Percentiles rank a stretch among this genome's conserved stretches.
phyloP scores from a whole-genome alignment of 805 yeast species.

The Suhomyces faveliae region DNA sequence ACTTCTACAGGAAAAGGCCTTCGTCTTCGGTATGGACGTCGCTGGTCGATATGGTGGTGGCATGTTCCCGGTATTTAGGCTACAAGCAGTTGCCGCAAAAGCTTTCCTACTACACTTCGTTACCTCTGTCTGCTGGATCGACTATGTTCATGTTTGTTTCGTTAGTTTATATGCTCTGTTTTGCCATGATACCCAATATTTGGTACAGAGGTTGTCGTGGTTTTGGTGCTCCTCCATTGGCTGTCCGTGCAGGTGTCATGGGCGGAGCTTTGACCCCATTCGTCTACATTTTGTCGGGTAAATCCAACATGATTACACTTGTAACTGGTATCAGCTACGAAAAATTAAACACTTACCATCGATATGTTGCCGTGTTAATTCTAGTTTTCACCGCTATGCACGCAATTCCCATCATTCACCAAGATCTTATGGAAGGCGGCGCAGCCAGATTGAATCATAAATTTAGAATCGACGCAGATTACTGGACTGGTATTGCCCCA shows the following conservation, averaged over 20 bases:
- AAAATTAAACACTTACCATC: conserved; percentile 51
- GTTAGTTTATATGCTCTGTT: conserved; percentile 30
- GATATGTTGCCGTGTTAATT: conserved; percentile 44
- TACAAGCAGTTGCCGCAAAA: conserved; percentile 30
- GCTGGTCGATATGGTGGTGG: conserved; percentile 27
- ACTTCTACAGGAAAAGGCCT: conserved; percentile 12
- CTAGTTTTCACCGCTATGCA: conserved; percentile 48
- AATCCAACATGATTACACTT: conserved; percentile 47
- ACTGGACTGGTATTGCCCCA: conserved; percentile 48
- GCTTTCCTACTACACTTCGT: conserved; percentile 25
- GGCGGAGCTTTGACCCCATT: conserved; percentile 52
- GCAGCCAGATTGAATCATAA: conserved; percentile 14
- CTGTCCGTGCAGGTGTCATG: conserved; percentile 52
- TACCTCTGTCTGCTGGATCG: conserved; percentile 39
- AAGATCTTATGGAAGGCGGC: conserved; percentile 50
- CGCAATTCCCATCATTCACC: conserved; percentile 49
- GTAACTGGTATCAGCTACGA: conserved; percentile 57
- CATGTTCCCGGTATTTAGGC: conserved; percentile 36
- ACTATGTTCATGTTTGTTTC: conserved; percentile 36
- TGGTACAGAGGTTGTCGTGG: conserved; percentile 53
- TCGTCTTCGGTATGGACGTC: conserved; percentile 11
- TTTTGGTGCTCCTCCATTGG: conserved; percentile 60
- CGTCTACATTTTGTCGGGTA: conserved; percentile 50
- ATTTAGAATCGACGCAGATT: conserved; percentile 23
- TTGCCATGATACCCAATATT: conserved; percentile 47